These are phyloP conservation scores for Podospora bellae-mahoneyi DNA, from an alignment of 495 filamentous ascomycete species.

Conservation along the genomic window DNA sequence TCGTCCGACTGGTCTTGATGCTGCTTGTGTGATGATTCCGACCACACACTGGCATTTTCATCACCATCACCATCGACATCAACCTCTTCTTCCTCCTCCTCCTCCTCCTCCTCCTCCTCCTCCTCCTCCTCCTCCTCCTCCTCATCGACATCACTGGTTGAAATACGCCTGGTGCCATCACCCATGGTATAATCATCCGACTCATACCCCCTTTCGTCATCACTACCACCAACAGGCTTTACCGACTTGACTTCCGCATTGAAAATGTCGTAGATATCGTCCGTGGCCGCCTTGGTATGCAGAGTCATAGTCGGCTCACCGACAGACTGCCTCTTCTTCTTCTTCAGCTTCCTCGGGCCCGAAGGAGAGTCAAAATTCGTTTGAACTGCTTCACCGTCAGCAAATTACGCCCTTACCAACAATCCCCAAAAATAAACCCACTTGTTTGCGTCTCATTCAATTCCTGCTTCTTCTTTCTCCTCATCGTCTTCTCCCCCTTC, in stretches of 20 bases:
- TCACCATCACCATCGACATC: slow-evolving; percentile 33
- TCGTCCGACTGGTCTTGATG: slow-evolving; percentile 48
- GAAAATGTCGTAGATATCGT: slow-evolving; percentile 96
- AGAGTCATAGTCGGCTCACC: slow-evolving; percentile 93
- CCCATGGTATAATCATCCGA: slow-evolving; percentile 79
- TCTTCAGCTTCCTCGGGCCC: slow-evolving; percentile 59
- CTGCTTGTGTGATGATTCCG: slow-evolving; percentile 70
- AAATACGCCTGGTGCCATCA: slow-evolving; percentile 68
- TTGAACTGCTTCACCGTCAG: slow-evolving; percentile 60
- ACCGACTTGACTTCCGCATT: slow-evolving; percentile 74
- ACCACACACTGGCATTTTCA: slow-evolving; percentile 71
- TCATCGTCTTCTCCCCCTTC: slow-evolving; percentile 42
- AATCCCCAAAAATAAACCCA: slow-evolving; percentile 41
- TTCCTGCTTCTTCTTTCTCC: slow-evolving; percentile 67
- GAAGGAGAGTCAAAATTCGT: slow-evolving; percentile 87
- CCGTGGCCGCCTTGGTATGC: slow-evolving; percentile 89
- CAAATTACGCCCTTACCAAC: neutral
- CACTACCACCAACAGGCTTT: slow-evolving; percentile 47
- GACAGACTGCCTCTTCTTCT: slow-evolving; percentile 57
- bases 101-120: slow-evolving; percentile 34
- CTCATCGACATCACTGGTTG: slow-evolving; percentile 43
- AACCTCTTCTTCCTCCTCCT: slow-evolving; percentile 59
- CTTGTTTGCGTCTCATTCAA: slow-evolving; percentile 82
- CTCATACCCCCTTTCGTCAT: slow-evolving; percentile 63
- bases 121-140: slow-evolving; percentile 55